phyloP scores from a whole-genome alignment of 2,329 filamentous ascomycete genomes.

The Fusarium tuaranense region DNA sequence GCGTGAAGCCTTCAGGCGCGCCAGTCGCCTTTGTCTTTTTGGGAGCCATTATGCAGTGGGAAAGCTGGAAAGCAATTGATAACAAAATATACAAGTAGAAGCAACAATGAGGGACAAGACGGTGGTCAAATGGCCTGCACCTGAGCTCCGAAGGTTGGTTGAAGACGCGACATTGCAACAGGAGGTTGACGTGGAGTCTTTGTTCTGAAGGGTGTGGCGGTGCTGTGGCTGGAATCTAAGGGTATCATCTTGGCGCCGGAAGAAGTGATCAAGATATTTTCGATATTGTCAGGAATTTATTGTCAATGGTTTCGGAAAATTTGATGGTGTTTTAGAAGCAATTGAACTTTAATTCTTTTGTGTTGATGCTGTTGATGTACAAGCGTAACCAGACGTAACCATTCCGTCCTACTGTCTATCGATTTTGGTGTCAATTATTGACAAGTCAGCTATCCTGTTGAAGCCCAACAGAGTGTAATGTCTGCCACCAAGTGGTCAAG shows the following conservation, averaged over 20 bases:
- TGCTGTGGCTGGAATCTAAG: constrained; percentile 28
- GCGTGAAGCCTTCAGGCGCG: constrained; percentile 54
- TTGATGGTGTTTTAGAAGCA: neutral
- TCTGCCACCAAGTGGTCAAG: neutral
- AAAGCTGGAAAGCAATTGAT: constrained; percentile 1
- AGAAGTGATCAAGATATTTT: neutral
- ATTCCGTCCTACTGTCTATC: neutral
- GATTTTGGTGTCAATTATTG: neutral
- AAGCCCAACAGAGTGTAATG: neutral
- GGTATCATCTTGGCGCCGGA: neutral
- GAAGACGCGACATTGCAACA: constrained; percentile 24
- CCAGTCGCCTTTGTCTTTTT: constrained; percentile 40
- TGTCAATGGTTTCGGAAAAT: neutral
- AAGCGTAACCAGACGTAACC: constrained; percentile 1
- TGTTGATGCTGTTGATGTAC: neutral
- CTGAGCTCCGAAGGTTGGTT: constrained; percentile 43
- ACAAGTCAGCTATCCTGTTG: neutral
- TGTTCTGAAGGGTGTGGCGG: constrained; percentile 35
- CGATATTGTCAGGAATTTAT: neutral
- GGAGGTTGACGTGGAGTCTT: constrained; percentile 40
- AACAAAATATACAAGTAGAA: constrained; percentile 20
- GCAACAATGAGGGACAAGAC: constrained; percentile 1
- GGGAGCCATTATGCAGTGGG: constrained; percentile 33
- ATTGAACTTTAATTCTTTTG: neutral
- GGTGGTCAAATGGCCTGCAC: constrained; percentile 48